A percentile compares a stretch with the other conserved stretches of the same genome.
phyloP scores from a whole-genome alignment of 2,329 filamentous ascomycete genomes.

The Westerdykella ornata region DNA sequence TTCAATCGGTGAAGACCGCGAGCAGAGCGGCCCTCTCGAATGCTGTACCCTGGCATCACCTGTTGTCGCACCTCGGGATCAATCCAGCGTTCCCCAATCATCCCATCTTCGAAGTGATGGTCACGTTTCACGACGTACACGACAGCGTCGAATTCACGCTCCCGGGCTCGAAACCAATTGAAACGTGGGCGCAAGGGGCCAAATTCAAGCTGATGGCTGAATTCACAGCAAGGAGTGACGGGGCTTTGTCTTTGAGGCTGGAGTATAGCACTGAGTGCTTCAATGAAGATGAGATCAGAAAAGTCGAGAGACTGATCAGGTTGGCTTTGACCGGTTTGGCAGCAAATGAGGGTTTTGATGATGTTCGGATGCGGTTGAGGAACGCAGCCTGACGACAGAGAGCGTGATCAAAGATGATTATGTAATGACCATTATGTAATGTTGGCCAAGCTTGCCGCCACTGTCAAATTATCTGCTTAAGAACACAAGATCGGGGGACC shows the following conservation, averaged over 20 bases:
- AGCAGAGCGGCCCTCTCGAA: constrained; percentile 22
- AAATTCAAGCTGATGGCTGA: constrained; percentile 22
- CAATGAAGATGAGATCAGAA: background rate
- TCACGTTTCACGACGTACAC: constrained; percentile 24
- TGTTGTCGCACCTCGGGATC: constrained; percentile 16
- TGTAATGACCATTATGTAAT: too few relatives aligned
- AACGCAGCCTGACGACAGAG: too few relatives aligned
- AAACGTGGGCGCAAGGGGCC: constrained; percentile 11
- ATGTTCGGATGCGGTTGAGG: background rate
- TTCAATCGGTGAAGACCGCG: constrained; percentile 12
- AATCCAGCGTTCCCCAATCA: constrained; percentile 5
- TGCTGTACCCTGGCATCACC: constrained; percentile 25
- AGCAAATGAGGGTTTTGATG: background rate
- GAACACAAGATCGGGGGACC: too few relatives aligned
- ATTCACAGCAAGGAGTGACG: constrained; percentile 4
- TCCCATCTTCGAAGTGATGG: constrained; percentile 5
- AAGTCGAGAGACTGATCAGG: background rate
- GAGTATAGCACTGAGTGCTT: constrained; percentile 12
- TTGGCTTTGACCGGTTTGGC: background rate
- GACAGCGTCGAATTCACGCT: constrained; percentile 1
- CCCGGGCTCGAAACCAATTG: constrained; percentile 5
- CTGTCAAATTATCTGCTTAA: too few relatives aligned
- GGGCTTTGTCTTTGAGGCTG: constrained; percentile 4
- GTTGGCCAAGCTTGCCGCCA: too few relatives aligned
- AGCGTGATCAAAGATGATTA: too few relatives aligned